Percentiles rank a stretch among this genome's conserved stretches.
Conservation (phyloP, 139 green algal genomes). For the Micromonas commoda region DNA sequence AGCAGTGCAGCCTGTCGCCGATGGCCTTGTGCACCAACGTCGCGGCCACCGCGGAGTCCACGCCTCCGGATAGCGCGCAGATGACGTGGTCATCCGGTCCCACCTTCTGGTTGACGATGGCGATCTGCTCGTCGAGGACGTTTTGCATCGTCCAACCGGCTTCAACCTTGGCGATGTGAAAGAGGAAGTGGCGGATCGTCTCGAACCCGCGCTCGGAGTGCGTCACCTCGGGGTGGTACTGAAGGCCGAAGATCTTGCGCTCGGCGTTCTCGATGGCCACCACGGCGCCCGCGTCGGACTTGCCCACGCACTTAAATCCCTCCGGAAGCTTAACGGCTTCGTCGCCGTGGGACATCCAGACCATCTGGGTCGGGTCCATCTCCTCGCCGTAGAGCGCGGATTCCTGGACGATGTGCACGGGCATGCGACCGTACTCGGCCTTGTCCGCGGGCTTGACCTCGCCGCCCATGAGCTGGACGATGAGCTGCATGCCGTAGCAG, state of each 20-base stretch:
- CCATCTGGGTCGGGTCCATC: conserved; percentile 46
- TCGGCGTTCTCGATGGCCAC: conserved; percentile 83
- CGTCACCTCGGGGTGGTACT: conserved; percentile 94
- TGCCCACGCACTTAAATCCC: conserved; percentile 74
- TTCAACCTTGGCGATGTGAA: conserved; percentile 61
- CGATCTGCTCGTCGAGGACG: conserved; percentile 88
- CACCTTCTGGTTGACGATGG: conserved; percentile 49
- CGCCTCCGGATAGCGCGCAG: conserved; percentile 93
- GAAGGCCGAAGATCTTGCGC: conserved; percentile 81
- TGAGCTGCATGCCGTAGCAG: conserved; percentile 96
- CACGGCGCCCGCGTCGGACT: conserved; percentile 72
- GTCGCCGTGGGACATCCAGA: conserved; percentile 99
- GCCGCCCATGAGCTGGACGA: conserved; percentile 67
- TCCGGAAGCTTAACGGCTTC: conserved; percentile 73
- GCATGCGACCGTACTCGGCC: conserved; percentile 95
- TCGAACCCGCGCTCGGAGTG: conserved; percentile 80
- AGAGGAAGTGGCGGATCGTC: conserved; percentile 84
- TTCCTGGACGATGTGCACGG: conserved; percentile 23
- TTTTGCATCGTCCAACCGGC: conserved; percentile 93
- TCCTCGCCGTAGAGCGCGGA: neutral
- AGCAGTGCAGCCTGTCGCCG: conserved; percentile 94
- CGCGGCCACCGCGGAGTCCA: conserved; percentile 93
- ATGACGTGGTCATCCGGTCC: conserved; percentile 86
- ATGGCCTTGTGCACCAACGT: conserved; percentile 92
- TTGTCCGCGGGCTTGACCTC: conserved; percentile 63